phyloP scores from a whole-genome alignment of 495 filamentous ascomycete species.

The Pseudomonodictys pantanalensis region DNA sequence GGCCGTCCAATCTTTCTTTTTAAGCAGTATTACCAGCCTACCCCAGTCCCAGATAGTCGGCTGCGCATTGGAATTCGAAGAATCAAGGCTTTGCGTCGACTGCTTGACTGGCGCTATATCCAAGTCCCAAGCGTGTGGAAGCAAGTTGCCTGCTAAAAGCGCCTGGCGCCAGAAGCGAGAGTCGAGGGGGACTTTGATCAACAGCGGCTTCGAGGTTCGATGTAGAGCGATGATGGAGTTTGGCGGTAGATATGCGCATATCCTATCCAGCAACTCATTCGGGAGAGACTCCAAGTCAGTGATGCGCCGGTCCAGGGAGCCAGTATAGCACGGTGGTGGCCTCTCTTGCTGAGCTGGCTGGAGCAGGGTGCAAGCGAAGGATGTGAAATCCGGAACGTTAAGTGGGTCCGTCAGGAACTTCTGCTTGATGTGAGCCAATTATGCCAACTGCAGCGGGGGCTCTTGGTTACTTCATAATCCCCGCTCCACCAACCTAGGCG shows the following conservation, averaged over 20 bases:
- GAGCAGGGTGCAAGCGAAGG: background rate
- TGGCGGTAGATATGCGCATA: background rate
- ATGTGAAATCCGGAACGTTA: background rate
- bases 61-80: no score
- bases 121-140: conserved; percentile 6
- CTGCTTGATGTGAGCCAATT: background rate
- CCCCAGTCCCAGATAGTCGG: background rate
- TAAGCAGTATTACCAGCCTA: background rate
- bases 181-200: background rate
- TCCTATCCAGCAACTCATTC: background rate
- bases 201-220: background rate
- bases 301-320: background rate
- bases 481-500: conserved; percentile 4
- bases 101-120: background rate
- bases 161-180: conserved; percentile 8
- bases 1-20: background rate
- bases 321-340: background rate
- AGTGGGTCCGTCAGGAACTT: background rate
- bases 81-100: background rate
- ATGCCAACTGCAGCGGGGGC: background rate
- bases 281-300: conserved; percentile 1
- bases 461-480: background rate
- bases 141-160: background rate
- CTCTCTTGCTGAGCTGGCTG: background rate
- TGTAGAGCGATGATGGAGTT: background rate